phyloP scores from a whole-genome alignment of 2,329 filamentous ascomycete genomes.

The Penicillium vulpinum region DNA sequence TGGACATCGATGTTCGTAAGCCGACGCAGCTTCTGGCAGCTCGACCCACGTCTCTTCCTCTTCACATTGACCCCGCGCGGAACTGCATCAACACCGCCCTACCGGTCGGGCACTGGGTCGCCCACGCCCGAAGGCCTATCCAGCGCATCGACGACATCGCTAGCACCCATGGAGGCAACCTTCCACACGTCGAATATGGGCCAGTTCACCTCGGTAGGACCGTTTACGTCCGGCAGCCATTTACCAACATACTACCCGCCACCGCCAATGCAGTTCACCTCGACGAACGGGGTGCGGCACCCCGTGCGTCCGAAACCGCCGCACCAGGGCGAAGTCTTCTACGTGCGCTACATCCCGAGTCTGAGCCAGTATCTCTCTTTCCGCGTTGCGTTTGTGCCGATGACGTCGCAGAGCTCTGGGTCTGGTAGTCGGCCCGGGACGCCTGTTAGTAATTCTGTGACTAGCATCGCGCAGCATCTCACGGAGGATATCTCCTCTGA shows the following conservation, averaged over 20 bases:
- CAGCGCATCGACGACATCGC: background rate
- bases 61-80: slow-evolving; percentile 71
- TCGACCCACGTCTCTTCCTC: slow-evolving; percentile 81
- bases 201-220: slow-evolving; percentile 52
- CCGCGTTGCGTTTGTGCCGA: slow-evolving; percentile 69
- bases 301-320: slow-evolving; percentile 85
- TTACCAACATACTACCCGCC: slow-evolving; percentile 90
- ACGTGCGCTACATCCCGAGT: slow-evolving; percentile 81
- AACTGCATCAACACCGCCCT: slow-evolving; percentile 53
- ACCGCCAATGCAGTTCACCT: slow-evolving; percentile 74
- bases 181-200: slow-evolving; percentile 38
- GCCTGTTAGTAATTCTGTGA: slow-evolving; percentile 32
- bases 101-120: slow-evolving; percentile 52
- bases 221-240: slow-evolving; percentile 79
- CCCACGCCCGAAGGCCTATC: slow-evolving; percentile 43
- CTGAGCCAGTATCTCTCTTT: slow-evolving; percentile 84
- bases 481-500: slow-evolving; percentile 51
- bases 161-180: slow-evolving; percentile 27
- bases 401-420: slow-evolving; percentile 53
- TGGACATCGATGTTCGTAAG: slow-evolving; percentile 84
- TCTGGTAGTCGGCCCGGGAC: slow-evolving; percentile 30
- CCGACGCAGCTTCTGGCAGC: slow-evolving; percentile 84
- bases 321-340: slow-evolving; percentile 87
- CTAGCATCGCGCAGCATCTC: slow-evolving; percentile 48
- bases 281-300: slow-evolving; percentile 77